Percentiles rank a stretch among this genome's conserved stretches.
These are phyloP conservation scores for Trichothecium roseum DNA, from an alignment of 2,329 filamentous ascomycete species.

Conservation along the genomic window DNA sequence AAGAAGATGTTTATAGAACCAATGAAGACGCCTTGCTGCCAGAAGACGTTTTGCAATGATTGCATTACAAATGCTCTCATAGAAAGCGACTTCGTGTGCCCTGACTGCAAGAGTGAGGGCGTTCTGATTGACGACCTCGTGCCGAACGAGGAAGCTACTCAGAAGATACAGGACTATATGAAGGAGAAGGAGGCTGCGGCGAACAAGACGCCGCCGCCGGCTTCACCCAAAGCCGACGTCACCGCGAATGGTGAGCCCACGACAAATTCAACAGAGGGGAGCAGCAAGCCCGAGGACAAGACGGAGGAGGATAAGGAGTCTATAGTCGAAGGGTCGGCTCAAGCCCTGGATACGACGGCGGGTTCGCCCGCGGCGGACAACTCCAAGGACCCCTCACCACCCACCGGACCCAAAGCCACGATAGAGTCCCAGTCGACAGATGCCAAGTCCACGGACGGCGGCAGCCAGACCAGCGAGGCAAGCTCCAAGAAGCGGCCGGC, in stretches of 20 bases:
- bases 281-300: constrained; percentile 14
- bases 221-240: constrained; percentile 16
- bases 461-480: constrained; percentile 16
- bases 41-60: constrained; percentile 97
- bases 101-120: constrained; percentile 80
- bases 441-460: constrained; percentile 3
- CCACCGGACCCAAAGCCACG: constrained; percentile 10
- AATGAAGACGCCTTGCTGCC: constrained; percentile 98
- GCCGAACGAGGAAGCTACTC: constrained; percentile 66
- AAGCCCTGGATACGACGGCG: constrained; percentile 7
- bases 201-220: constrained; percentile 25
- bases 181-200: constrained; percentile 40
- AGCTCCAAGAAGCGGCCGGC: constrained; percentile 71
- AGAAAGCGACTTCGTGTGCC: constrained; percentile 95
- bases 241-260: constrained; percentile 7
- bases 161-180: constrained; percentile 68
- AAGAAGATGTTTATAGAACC: constrained; percentile 97
- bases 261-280: constrained; percentile 4
- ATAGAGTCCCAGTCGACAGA: background rate
- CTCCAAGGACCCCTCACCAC: constrained; percentile 15
- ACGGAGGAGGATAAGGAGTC: constrained; percentile 33
- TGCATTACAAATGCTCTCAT: constrained; percentile 99
- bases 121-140: constrained; percentile 88
- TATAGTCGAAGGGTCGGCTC: constrained; percentile 13
- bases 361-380: background rate